Evolutionary conservation across 169 alveolate species (phyloP), one percentile per base, ranked within the genome.

Genomic region (Eimeria nieschulzi): DNA sequence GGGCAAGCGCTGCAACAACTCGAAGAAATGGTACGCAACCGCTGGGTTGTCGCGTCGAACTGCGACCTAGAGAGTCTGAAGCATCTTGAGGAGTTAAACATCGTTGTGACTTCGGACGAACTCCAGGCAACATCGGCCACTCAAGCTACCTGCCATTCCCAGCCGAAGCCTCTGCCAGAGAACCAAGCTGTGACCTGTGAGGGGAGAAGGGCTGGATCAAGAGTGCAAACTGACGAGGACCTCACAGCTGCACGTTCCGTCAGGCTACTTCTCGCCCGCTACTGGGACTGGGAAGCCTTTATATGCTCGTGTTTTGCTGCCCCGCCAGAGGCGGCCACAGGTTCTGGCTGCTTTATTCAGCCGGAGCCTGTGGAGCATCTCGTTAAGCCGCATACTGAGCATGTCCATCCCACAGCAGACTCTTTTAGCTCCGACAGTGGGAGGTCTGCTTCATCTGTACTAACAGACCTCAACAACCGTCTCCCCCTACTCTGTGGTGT

Each of bases 221-320:
- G 6, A 19, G 39, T n/a, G 25, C 76, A 66, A 66, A 66, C 46
- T 21, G 76, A 13, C 23, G 68, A 7, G 15, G n/a, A 7, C 2
- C 5, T 59, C 23, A 8, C 68, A n/a, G 68, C 68, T 53, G 46
- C 13, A 17, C 66, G 64, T 12, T 59, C 19, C 51, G 21, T 55
- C 70, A 78, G 86, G 55, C 86, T 78, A 39, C 71, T 78, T 12
- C 53, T 78, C 0, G 71, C 86, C 7, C 86, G 86, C 23, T 56
- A 59, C 51, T 78, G 86, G 86, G 86, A 78, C 53, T 78, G 86
- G 86, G 86, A 78, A 55, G 46, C 70, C 53, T 53, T n/a, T 70
- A 7, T 78, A 17, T n/a, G 64, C 39, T 26, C 83, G 9, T 15
- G 63, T 21, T 21, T 53, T 8, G 79, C 79, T 10, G 46, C 79